These are phyloP conservation scores for Polytolypa hystricis DNA, from an alignment of 2,329 filamentous ascomycete species.

Conservation along the genomic window DNA sequence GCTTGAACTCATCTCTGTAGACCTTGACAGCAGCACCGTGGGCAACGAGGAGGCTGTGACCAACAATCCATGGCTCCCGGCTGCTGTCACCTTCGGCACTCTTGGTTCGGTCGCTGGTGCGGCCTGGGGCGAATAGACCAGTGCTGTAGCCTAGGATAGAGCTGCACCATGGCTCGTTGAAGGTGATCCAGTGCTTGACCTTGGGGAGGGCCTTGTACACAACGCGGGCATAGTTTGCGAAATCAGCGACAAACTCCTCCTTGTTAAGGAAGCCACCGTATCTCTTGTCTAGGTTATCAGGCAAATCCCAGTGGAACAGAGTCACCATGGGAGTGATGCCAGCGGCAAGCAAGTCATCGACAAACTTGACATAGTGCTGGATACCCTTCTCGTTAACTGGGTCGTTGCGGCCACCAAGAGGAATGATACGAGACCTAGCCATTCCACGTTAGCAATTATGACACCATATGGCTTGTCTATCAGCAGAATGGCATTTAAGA, in stretches of 20 bases:
- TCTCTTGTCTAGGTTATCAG: conserved; percentile 63
- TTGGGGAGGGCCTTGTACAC: conserved; percentile 64
- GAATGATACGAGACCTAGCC: conserved; percentile 61
- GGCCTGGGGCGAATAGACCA: conserved; percentile 72
- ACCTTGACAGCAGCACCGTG: conserved; percentile 72
- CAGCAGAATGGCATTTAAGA: too few species aligned
- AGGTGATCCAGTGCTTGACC: conserved; percentile 82
- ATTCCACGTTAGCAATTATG: not conserved
- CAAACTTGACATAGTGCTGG: conserved; percentile 66
- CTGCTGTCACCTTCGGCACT: conserved; percentile 60
- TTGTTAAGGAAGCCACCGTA: conserved; percentile 75
- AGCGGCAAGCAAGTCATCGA: conserved; percentile 64
- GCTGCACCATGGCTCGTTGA: conserved; percentile 84
- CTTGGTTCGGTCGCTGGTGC: conserved; percentile 62
- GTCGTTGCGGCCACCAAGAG: conserved; percentile 71
- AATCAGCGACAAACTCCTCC: conserved; percentile 72
- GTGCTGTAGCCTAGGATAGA: conserved; percentile 68
- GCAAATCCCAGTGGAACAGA: conserved; percentile 80
- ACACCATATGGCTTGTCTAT: too few species aligned
- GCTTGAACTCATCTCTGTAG: conserved; percentile 74
- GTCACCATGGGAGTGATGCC: conserved; percentile 75
- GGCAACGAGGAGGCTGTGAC: conserved; percentile 68
- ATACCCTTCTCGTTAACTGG: conserved; percentile 69
- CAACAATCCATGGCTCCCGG: conserved; percentile 71
- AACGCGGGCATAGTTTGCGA: conserved; percentile 63